Base-by-base conservation (phyloP, 2,329 filamentous ascomycete species). In the Fusarium staphyleae region DNA sequence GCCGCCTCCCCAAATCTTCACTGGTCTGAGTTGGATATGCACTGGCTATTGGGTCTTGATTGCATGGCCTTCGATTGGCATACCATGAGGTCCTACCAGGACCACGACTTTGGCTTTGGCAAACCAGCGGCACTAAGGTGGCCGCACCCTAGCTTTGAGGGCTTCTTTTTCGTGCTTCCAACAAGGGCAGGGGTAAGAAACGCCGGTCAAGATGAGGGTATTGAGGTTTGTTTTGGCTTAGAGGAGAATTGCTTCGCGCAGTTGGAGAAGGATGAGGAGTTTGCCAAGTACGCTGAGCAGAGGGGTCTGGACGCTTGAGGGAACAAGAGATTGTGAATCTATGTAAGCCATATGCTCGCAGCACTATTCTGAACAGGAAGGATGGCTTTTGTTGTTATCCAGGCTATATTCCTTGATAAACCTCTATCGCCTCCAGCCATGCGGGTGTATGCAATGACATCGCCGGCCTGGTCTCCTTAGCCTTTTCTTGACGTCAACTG, bases 81-180 rank as follows among this genome's bases (percentile, higher is more conserved):
- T 22, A 44, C 46, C 0, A 58, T 55, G 49, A 39, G 28, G 8
- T 44, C 46, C 0, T 57, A 58, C 3, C n/a, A 58, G 4, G 29
- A 24, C 4, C 59, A 61, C 4, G 34, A 62, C 46, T 62, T 57
- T 52, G 41, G 57, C 1, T 55, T 50, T 29, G 50, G 50, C 3
- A 41, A 29, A 16, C 50, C 53, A 6, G 48, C 26, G 0, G 47
- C 53, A 1, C 11, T 61, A 0, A 33, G 47, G 3, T 60, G 54
- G 53, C 57, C 44, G 0, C 30, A 39, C 5, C 50, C 47, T 0
- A 33, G 41, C 1, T 61, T 58, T 16, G 54, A 58, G n/a, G 50
- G 44, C 0, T 55, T 60, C 19, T 53, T 55, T 12, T 36, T 52
- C 12, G 18, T 52, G 5, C 42, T 58, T 29, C 59, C 53, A 0